Evolutionary conservation across 257 asterid genomes (phyloP).

Genomic region (Pogostemon cablin): DNA sequence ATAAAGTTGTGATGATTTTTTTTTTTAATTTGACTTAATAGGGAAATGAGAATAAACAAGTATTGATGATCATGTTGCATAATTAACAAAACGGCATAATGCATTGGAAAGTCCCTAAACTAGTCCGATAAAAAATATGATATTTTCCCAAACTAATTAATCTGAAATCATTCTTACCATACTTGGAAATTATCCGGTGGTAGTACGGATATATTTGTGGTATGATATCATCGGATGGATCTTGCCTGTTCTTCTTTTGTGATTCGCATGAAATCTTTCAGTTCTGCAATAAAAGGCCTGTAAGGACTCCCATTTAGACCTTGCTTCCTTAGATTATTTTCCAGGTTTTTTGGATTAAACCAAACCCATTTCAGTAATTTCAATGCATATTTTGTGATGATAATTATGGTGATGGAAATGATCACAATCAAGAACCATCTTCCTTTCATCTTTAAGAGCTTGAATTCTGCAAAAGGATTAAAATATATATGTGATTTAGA

Average conservation of each 20-base stretch:
- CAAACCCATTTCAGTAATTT: not conserved
- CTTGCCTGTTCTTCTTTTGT: not conserved
- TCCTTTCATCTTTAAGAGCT: not conserved
- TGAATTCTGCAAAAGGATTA: no score
- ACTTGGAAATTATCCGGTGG: not conserved
- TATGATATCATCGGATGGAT: not conserved
- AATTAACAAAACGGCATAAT: no score
- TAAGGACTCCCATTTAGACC: not conserved
- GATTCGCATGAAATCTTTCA: not conserved
- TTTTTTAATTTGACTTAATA: no score
- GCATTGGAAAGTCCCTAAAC: no score
- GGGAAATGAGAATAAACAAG: no score
- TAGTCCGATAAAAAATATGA: no score
- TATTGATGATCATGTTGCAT: no score
- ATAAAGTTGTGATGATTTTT: no score
- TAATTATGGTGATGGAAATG: not conserved
- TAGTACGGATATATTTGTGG: not conserved
- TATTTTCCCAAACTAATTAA: no score
- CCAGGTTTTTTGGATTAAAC: not conserved
- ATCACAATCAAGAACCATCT: not conserved
- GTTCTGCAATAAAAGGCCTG: not conserved
- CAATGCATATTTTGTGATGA: not conserved
- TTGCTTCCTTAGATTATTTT: not conserved
- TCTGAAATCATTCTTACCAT: not conserved
- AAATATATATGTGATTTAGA: no score